A percentile compares a stretch with the other conserved stretches of the same genome.
These are phyloP conservation scores for Eutrema heterophyllum DNA, from an alignment of 345 rosid species.

Conservation along the genomic window DNA sequence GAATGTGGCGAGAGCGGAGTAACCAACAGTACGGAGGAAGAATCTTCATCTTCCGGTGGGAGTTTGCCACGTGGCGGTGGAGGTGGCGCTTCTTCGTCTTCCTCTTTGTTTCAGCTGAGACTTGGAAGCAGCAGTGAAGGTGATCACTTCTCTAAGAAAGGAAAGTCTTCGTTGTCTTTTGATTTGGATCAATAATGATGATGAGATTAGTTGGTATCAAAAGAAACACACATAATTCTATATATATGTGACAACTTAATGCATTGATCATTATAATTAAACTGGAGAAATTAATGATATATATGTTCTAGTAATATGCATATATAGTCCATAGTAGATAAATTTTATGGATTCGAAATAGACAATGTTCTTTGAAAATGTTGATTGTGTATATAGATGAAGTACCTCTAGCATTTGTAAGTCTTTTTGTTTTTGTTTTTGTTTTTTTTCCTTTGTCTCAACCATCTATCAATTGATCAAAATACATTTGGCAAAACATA, in stretches of 20 bases:
- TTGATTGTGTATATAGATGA: constrained; percentile 4
- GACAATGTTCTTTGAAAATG: background rate
- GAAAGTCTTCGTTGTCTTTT: constrained; percentile 62
- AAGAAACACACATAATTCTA: constrained; percentile 16
- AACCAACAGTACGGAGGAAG: constrained; percentile 52
- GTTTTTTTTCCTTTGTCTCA: background rate
- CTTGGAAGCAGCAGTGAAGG: constrained; percentile 20
- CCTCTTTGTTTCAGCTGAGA: constrained; percentile 25
- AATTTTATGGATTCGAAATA: background rate
- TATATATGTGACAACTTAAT: constrained; percentile 16
- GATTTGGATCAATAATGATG: constrained; percentile 52
- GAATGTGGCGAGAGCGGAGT: constrained; percentile 45
- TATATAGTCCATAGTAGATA: background rate
- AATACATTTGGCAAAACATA: constrained; percentile 16
- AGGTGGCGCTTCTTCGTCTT: constrained; percentile 3
- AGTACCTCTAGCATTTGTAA: background rate
- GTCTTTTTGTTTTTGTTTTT: background rate
- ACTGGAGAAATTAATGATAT: background rate
- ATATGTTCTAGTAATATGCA: constrained; percentile 5
- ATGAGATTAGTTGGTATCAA: constrained; percentile 11
- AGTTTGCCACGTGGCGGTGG: constrained; percentile 22
- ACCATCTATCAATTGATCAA: background rate
- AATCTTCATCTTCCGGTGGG: constrained; percentile 29
- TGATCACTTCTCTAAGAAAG: constrained; percentile 40
- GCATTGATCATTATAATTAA: constrained; percentile 3